Evolutionary conservation across 2,329 filamentous ascomycete genomes (phyloP).

Genomic region (Neurospora crassa): DNA sequence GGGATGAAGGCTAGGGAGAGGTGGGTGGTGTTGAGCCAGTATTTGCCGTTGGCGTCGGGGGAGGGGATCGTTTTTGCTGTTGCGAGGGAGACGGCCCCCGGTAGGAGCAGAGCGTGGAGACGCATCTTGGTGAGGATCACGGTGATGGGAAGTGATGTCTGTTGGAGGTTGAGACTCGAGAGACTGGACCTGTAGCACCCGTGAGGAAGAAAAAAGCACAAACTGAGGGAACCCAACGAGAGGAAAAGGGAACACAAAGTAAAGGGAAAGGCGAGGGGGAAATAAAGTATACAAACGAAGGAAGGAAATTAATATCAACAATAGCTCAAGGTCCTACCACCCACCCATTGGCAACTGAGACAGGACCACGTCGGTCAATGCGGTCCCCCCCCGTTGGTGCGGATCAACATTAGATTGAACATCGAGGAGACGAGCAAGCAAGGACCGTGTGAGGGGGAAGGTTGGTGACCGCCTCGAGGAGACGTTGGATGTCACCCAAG

Average conservation of each 20-base stretch:
- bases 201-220: background rate
- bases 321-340: background rate
- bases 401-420: background rate
- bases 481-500: background rate
- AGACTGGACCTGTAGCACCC: background rate
- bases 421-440: background rate
- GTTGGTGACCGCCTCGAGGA: background rate
- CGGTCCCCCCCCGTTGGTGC: background rate
- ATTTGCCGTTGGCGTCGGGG: slow-evolving; percentile 56
- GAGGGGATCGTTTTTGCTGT: background rate
- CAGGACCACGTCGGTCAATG: background rate
- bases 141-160: background rate
- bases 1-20: slow-evolving; percentile 62
- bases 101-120: slow-evolving; percentile 7
- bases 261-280: background rate
- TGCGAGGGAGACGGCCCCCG: slow-evolving; percentile 17
- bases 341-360: background rate
- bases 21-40: slow-evolving; percentile 58
- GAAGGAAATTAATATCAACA: background rate
- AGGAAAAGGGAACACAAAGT: background rate
- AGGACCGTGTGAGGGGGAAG: background rate
- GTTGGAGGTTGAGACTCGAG: background rate
- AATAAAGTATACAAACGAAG: background rate
- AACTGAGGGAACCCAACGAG: background rate
- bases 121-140: slow-evolving; percentile 8